Percentiles rank a stretch among this genome's conserved stretches.
phyloP scores from a whole-genome alignment of 169 alveolate species.

The Babesia divergens region DNA sequence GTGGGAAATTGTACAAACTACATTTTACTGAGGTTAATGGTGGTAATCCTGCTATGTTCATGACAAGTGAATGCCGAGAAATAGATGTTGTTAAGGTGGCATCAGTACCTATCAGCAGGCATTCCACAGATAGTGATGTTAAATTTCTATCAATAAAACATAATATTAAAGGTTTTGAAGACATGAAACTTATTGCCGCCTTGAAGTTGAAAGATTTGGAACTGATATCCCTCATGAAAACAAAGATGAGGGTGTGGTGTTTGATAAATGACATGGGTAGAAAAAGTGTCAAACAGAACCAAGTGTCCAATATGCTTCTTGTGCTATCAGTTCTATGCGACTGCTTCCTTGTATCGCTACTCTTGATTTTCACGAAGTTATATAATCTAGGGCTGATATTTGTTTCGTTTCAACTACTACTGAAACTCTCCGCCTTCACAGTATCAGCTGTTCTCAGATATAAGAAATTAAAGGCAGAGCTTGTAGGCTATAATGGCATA shows the following conservation, averaged over 20 bases:
- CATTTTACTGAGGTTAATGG: neutral
- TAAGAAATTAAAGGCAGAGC: neutral
- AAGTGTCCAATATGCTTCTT: neutral
- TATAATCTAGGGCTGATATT: neutral
- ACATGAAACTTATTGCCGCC: neutral
- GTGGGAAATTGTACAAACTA: conserved; percentile 3
- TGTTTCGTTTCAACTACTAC: neutral
- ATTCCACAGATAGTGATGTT: neutral
- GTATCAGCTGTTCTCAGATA: neutral
- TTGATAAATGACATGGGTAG: neutral
- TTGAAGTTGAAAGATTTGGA: conserved; percentile 1
- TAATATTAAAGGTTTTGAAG: conserved; percentile 11
- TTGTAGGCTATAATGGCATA: no score
- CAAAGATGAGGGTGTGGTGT: conserved; percentile 4
- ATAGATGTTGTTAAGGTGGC: conserved; percentile 7
- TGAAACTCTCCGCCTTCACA: neutral
- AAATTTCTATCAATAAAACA: neutral
- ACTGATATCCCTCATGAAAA: conserved; percentile 1
- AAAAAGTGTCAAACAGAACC: neutral
- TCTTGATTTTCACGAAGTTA: neutral
- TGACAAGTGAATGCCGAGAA: neutral
- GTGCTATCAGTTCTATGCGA: neutral
- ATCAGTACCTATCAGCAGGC: neutral
- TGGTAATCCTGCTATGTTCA: no score
- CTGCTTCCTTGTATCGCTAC: neutral